phyloP scores from a whole-genome alignment of 1,284 basidiomycete species.

The Jaminaea rosea region DNA sequence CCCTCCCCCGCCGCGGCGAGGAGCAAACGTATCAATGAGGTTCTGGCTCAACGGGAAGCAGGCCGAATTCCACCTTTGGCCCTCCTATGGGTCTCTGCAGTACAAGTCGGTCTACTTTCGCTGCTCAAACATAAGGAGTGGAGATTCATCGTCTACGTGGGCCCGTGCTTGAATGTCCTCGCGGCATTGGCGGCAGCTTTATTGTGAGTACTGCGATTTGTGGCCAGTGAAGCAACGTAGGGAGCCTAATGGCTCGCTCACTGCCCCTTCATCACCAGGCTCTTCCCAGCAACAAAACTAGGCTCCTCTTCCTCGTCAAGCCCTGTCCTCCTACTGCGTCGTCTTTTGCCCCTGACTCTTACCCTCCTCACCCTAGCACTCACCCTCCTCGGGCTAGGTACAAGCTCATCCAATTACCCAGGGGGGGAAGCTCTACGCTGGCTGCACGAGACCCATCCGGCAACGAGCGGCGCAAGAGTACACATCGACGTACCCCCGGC shows the following conservation, averaged over 20 bases:
- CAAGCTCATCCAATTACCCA: conserved; percentile 75
- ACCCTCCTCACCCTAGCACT: conserved; percentile 12
- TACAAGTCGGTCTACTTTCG: conserved; percentile 64
- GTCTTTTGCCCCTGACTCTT: background rate
- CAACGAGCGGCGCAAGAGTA: conserved; percentile 1
- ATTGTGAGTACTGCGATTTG: conserved; percentile 53
- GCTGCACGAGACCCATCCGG: conserved; percentile 54
- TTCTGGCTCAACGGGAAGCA: background rate
- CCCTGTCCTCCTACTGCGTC: background rate
- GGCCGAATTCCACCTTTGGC: background rate
- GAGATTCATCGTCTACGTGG: conserved; percentile 82
- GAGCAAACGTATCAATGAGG: background rate
- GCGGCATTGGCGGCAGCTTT: conserved; percentile 60
- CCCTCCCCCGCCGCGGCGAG: background rate
- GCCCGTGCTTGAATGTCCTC: conserved; percentile 72
- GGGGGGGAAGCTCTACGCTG: conserved; percentile 66
- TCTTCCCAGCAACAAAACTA: background rate
- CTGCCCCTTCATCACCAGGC: background rate
- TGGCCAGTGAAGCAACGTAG: background rate
- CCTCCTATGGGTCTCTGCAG: conserved; percentile 43
- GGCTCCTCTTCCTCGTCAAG: background rate
- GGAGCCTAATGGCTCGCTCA: background rate
- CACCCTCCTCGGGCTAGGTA: conserved; percentile 49
- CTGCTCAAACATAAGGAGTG: conserved; percentile 68
- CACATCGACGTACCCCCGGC: conserved; percentile 74